Conservation (phyloP, 179 eudicot species). For the Actinidia arguta region DNA sequence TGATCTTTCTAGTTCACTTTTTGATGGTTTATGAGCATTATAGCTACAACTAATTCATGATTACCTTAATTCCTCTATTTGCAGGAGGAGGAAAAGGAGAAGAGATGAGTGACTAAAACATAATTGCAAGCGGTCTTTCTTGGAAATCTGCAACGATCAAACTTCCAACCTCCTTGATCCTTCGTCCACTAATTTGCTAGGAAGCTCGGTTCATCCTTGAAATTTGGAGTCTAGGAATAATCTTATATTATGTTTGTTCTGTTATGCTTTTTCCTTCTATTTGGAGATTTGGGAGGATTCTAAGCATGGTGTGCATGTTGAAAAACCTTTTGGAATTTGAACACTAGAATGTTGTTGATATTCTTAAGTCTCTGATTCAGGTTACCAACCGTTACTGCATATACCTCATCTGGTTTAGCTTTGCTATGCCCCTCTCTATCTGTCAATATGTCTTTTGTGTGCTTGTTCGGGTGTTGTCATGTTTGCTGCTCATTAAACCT, state of each 20-base stretch:
- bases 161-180: conserved; percentile 97
- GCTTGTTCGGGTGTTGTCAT: conserved; percentile 24
- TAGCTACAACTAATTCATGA: conserved; percentile 6
- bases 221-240: background rate
- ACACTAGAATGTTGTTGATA: conserved; percentile 86
- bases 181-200: conserved; percentile 88
- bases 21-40: background rate
- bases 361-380: conserved; percentile 84
- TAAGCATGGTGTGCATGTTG: conserved; percentile 92
- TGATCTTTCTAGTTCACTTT: conserved; percentile 14
- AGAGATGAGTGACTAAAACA: conserved; percentile 86
- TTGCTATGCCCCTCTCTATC: conserved; percentile 4
- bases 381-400: conserved; percentile 33
- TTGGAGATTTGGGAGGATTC: conserved; percentile 97
- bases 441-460: background rate
- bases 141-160: conserved; percentile 98
- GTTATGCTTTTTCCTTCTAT: conserved; percentile 24
- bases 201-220: conserved; percentile 35
- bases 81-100: conserved; percentile 97
- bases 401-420: background rate
- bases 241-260: conserved; percentile 4
- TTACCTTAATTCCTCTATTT: conserved; percentile 17
- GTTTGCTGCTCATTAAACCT: conserved; percentile 9
- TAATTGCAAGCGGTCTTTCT: conserved; percentile 94
- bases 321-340: conserved; percentile 96